These are phyloP conservation scores for Naumovozyma dairenensis DNA, from an alignment of 805 yeast species.

Conservation along the genomic window DNA sequence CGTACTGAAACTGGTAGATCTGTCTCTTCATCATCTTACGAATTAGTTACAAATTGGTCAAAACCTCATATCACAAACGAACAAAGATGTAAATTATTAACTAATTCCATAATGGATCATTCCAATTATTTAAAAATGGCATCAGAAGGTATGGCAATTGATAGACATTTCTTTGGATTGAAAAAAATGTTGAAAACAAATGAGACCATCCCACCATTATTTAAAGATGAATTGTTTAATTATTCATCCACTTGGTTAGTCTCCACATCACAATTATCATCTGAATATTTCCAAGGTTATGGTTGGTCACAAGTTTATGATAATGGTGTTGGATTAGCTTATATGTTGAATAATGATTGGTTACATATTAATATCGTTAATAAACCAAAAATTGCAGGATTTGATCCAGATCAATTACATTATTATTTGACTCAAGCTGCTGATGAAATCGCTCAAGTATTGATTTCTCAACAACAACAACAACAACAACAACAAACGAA, in stretches of 20 bases:
- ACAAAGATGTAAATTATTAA: constrained; percentile 58
- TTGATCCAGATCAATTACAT: constrained; percentile 36
- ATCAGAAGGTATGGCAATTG: constrained; percentile 79
- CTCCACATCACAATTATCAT: constrained; percentile 82
- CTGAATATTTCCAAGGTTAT: constrained; percentile 78
- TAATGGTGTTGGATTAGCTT: constrained; percentile 88
- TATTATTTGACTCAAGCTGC: constrained; percentile 70
- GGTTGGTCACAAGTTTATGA: constrained; percentile 95
- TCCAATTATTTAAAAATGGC: constrained; percentile 66
- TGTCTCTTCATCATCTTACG: constrained; percentile 60
- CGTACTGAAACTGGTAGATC: constrained; percentile 91
- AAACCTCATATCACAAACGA: constrained; percentile 35
- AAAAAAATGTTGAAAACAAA: constrained; percentile 50
- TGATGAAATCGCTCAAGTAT: constrained; percentile 64
- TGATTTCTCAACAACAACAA: constrained; percentile 20
- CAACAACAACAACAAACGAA: constrained; percentile 1
- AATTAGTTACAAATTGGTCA: constrained; percentile 69
- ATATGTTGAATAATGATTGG: constrained; percentile 81
- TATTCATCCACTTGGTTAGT: constrained; percentile 81
- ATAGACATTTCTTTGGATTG: constrained; percentile 87
- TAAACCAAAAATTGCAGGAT: constrained; percentile 34
- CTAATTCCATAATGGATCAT: constrained; percentile 66
- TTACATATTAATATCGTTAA: constrained; percentile 74
- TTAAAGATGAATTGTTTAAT: constrained; percentile 61
- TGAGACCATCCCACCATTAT: constrained; percentile 53